Conservation (phyloP, 2,329 filamentous ascomycete species). For the Aspergillus pseudoglaucus region DNA sequence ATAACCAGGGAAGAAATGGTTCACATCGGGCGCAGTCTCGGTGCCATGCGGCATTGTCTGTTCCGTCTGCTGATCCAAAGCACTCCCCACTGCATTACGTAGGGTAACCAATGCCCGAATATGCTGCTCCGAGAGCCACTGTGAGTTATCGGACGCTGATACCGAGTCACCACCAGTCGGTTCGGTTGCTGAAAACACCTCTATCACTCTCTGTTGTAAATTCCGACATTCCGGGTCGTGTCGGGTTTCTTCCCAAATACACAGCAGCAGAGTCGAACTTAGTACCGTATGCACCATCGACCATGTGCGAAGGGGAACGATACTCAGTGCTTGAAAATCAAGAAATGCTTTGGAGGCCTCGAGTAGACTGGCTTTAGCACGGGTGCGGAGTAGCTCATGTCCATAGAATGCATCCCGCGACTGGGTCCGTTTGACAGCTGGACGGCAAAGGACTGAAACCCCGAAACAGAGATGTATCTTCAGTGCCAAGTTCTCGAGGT, state of each 20-base stretch:
- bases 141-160: constrained; percentile 12
- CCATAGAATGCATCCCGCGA: constrained; percentile 4
- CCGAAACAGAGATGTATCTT: constrained; percentile 52
- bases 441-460: constrained; percentile 51
- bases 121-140: constrained; percentile 24
- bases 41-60: background rate
- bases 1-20: background rate
- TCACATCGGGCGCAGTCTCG: background rate
- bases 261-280: constrained; percentile 27
- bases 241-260: constrained; percentile 28
- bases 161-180: constrained; percentile 6
- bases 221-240: constrained; percentile 22
- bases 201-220: constrained; percentile 25
- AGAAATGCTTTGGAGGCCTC: constrained; percentile 25
- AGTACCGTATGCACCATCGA: constrained; percentile 31
- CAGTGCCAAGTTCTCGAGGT: constrained; percentile 50
- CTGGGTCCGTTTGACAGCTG: constrained; percentile 41
- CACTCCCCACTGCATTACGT: constrained; percentile 12
- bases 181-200: constrained; percentile 21
- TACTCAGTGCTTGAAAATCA: constrained; percentile 25
- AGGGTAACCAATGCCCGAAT: constrained; percentile 24
- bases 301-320: constrained; percentile 25
- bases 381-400: constrained; percentile 10
- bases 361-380: constrained; percentile 20
- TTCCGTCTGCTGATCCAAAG: constrained; percentile 10